A percentile compares a stretch with the other conserved stretches of the same genome.
These are phyloP conservation scores for Trametes elegans DNA, from an alignment of 768 basidiomycete species.

Conservation along the genomic window DNA sequence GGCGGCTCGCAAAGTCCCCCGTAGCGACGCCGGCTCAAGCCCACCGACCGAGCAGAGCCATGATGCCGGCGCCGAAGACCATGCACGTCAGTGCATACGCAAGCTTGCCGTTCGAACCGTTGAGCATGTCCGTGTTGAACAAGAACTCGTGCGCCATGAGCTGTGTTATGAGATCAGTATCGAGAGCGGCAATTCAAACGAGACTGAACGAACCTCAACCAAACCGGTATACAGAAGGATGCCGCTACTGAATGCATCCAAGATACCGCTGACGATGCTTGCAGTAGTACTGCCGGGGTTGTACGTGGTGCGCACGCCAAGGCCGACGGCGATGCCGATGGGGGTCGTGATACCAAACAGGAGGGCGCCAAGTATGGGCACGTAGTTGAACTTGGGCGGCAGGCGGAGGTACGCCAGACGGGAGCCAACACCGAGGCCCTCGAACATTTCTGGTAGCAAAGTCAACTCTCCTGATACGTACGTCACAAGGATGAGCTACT, in stretches of 20 bases:
- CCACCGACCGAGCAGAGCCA: slow-evolving; percentile 91
- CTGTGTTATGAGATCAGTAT: slow-evolving; percentile 32
- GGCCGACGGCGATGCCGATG: slow-evolving; percentile 78
- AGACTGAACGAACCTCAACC: slow-evolving; percentile 64
- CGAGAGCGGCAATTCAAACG: neutral
- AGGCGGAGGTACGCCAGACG: slow-evolving; percentile 78
- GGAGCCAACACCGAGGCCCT: slow-evolving; percentile 90
- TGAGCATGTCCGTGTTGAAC: slow-evolving; percentile 83
- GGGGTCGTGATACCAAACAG: slow-evolving; percentile 82
- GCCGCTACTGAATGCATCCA: slow-evolving; percentile 85
- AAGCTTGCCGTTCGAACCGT: slow-evolving; percentile 62
- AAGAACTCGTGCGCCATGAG: slow-evolving; percentile 94
- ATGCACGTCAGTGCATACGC: slow-evolving; percentile 75
- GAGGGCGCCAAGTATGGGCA: slow-evolving; percentile 59
- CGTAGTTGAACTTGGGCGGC: slow-evolving; percentile 48
- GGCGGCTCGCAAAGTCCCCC: too few relatives aligned
- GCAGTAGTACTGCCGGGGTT: slow-evolving; percentile 77
- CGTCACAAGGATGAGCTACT: slow-evolving; percentile 30
- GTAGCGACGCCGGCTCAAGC: slow-evolving; percentile 57
- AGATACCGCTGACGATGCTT: slow-evolving; percentile 76
- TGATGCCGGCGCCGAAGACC: slow-evolving; percentile 80
- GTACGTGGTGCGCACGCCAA: slow-evolving; percentile 74
- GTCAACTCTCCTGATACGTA: neutral
- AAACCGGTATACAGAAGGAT: slow-evolving; percentile 87
- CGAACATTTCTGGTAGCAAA: slow-evolving; percentile 75